A percentile compares a stretch with the other conserved stretches of the same genome.
Evolutionary conservation across 169 alveolate species (phyloP).

Genomic region (Eimeria sp.): DNA sequence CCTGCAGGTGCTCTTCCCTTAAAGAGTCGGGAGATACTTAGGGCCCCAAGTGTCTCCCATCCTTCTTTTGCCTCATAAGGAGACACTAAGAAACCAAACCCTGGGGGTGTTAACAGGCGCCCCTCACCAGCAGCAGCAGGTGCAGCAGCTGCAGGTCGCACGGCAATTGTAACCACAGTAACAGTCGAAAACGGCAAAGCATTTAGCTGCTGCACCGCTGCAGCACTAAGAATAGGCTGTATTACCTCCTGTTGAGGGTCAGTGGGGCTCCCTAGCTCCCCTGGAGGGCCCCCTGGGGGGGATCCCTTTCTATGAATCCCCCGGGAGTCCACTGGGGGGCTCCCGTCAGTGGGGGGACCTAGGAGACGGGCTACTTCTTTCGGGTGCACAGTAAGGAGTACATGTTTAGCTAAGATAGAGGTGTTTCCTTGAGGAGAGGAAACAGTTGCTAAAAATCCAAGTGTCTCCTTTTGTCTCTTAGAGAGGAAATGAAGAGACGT

Average conservation of each 20-base stretch:
- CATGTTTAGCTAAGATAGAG: neutral
- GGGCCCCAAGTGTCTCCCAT: conserved; percentile 69
- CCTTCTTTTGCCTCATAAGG: neutral
- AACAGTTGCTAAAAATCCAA: conserved; percentile 24
- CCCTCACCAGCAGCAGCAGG: neutral
- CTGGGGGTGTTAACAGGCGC: neutral
- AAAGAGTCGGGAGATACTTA: conserved; percentile 56
- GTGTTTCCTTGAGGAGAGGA: conserved; percentile 10
- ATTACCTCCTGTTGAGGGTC: neutral
- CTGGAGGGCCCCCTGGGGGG: conserved; percentile 28
- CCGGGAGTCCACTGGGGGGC: neutral
- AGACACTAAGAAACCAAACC: conserved; percentile 67
- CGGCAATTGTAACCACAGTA: conserved; percentile 48
- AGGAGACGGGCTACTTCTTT: neutral
- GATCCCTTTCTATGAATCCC: neutral
- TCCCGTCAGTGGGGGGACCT: neutral
- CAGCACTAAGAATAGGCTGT: neutral
- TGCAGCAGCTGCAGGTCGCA: neutral
- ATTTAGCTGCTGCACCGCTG: neutral
- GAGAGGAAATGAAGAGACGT: neutral
- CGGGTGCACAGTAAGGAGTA: conserved; percentile 53
- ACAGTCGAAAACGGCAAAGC: neutral
- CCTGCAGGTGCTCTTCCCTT: conserved; percentile 28
- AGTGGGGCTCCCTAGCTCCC: neutral
- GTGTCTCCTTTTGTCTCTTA: neutral